These are phyloP conservation scores for Xylariaceae sp. DNA, from an alignment of 2,329 filamentous ascomycete genomes.

Conservation along the genomic window DNA sequence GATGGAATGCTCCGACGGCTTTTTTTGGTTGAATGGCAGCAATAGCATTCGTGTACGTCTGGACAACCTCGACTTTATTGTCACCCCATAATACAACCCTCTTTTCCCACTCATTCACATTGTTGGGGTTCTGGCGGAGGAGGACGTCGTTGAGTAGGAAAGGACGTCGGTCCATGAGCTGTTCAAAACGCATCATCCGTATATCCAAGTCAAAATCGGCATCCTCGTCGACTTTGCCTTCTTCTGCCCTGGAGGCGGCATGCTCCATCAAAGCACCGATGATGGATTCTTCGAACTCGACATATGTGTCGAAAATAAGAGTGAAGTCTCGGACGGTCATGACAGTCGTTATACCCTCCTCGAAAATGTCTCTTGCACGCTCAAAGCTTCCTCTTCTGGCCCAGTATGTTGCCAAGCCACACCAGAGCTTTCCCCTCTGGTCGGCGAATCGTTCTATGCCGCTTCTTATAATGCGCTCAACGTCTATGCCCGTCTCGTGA, in stretches of 20 bases:
- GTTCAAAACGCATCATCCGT: slow-evolving; percentile 95
- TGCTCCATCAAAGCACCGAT: slow-evolving; percentile 89
- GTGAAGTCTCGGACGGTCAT: slow-evolving; percentile 99
- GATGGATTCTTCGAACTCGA: slow-evolving; percentile 94
- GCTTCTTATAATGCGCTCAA: slow-evolving; percentile 88
- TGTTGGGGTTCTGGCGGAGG: slow-evolving; percentile 92
- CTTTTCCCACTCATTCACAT: slow-evolving; percentile 96
- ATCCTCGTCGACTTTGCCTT: slow-evolving; percentile 71
- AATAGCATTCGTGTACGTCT: slow-evolving; percentile 93
- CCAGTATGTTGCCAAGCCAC: slow-evolving; percentile 93
- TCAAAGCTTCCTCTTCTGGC: slow-evolving; percentile 91
- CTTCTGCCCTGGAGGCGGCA: slow-evolving; percentile 73
- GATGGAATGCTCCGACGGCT: slow-evolving; percentile 86
- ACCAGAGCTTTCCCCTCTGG: slow-evolving; percentile 92
- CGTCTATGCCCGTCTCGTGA: slow-evolving; percentile 78
- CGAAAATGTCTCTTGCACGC: slow-evolving; percentile 85
- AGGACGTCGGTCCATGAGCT: slow-evolving; percentile 92
- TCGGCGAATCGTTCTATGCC: slow-evolving; percentile 88
- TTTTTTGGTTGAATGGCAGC: slow-evolving; percentile 91
- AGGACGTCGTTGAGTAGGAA: slow-evolving; percentile 96
- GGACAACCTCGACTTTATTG: slow-evolving; percentile 85
- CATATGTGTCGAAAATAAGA: slow-evolving; percentile 91
- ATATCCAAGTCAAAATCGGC: slow-evolving; percentile 94
- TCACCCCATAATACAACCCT: slow-evolving; percentile 92
- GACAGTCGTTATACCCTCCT: slow-evolving; percentile 93